These are phyloP conservation scores for Neophaeococcomyces mojaviensis DNA, from an alignment of 2,329 filamentous ascomycete species.

Conservation along the genomic window DNA sequence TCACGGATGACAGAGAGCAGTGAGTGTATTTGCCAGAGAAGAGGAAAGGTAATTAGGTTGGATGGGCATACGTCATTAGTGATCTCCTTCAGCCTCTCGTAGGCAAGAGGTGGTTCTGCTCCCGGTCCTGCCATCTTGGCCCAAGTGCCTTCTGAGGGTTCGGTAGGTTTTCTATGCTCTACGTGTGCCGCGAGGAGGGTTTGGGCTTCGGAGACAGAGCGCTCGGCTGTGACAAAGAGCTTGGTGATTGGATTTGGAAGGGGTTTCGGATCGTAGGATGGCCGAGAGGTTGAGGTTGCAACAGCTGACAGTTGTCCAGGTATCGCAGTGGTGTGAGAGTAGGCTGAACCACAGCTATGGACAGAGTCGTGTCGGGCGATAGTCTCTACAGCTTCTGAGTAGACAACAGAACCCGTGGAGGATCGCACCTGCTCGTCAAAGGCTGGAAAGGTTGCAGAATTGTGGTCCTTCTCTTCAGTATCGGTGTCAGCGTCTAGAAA, in stretches of 20 bases:
- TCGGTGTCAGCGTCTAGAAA: slow-evolving; percentile 6
- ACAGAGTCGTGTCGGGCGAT: background rate
- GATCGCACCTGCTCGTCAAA: background rate
- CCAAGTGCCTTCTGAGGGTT: slow-evolving; percentile 4
- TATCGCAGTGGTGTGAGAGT: background rate
- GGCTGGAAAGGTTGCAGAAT: background rate
- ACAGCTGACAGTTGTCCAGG: background rate
- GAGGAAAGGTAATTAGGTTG: background rate
- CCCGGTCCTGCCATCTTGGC: slow-evolving; percentile 20
- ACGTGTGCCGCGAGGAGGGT: background rate
- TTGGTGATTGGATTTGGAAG: background rate
- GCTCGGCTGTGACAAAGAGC: background rate
- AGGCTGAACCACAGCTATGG: background rate
- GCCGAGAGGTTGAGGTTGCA: background rate
- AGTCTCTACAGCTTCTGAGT: slow-evolving; percentile 1
- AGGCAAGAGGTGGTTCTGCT: slow-evolving; percentile 59
- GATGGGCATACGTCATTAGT: slow-evolving; percentile 65
- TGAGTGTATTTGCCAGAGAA: too few relatives aligned
- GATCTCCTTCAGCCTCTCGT: slow-evolving; percentile 75
- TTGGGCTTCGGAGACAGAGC: background rate
- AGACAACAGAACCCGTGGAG: background rate
- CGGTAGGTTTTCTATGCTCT: background rate
- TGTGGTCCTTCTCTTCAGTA: slow-evolving; percentile 6
- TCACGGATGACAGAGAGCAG: background rate
- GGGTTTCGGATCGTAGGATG: background rate